Evolutionary conservation across 1,284 basidiomycete species (phyloP).

Genomic region (Neolentinus lepideus): DNA sequence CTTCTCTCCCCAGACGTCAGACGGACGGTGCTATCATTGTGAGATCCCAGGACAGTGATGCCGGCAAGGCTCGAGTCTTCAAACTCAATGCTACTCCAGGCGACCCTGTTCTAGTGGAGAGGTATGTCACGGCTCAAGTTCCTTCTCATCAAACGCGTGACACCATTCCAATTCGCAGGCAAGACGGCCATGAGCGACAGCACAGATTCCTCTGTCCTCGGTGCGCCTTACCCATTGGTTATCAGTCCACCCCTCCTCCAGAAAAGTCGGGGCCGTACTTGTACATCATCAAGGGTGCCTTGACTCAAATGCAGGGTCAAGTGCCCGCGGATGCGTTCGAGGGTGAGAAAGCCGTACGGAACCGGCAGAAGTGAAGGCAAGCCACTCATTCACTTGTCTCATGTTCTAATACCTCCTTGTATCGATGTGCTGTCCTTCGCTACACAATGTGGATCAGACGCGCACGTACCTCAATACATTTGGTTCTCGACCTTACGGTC

Average conservation of each 20-base stretch:
- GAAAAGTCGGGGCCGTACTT: constrained; percentile 65
- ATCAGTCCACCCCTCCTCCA: constrained; percentile 67
- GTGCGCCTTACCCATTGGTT: constrained; percentile 66
- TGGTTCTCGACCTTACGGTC: no score
- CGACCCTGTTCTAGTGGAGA: constrained; percentile 65
- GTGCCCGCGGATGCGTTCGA: constrained; percentile 71
- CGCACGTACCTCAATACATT: no score
- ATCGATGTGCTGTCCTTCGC: neutral
- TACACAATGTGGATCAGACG: neutral
- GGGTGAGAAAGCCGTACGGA: constrained; percentile 31
- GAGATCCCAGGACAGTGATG: constrained; percentile 53
- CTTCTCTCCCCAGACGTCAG: constrained; percentile 59
- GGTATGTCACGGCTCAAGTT: constrained; percentile 32
- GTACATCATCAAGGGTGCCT: constrained; percentile 66
- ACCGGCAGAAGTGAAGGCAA: neutral
- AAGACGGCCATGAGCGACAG: constrained; percentile 66
- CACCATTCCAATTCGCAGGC: constrained; percentile 25
- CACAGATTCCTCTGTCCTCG: constrained; percentile 70
- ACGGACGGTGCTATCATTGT: constrained; percentile 71
- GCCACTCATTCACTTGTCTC: neutral
- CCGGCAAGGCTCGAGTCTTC: constrained; percentile 60
- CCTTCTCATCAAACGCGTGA: constrained; percentile 1
- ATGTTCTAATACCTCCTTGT: neutral
- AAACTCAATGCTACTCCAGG: constrained; percentile 64
- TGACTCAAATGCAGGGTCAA: constrained; percentile 75